Percentiles rank a stretch among this genome's conserved stretches.
phyloP scores from a whole-genome alignment of 495 filamentous ascomycete genomes.

The Achaetomiella virescens region DNA sequence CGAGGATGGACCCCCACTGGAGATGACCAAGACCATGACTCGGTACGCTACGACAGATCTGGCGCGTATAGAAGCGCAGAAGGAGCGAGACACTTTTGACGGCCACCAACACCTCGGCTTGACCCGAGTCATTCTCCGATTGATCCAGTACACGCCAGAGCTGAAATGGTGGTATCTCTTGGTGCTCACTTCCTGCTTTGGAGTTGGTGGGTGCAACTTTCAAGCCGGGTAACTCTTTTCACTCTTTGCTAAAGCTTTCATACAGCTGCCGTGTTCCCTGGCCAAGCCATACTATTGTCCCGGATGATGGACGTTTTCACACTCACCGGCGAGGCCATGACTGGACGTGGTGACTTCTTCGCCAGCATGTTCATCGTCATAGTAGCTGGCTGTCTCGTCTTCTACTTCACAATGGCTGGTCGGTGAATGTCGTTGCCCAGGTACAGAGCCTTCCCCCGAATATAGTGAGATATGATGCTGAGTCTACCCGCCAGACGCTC shows the following conservation, averaged over 20 bases:
- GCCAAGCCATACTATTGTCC: conserved; percentile 32
- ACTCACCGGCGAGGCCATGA: conserved; percentile 20
- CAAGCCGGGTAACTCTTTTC: too few species aligned
- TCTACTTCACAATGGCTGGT: conserved; percentile 39
- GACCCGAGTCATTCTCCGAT: conserved; percentile 1
- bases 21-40: conserved; percentile 26
- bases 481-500: conserved; percentile 43
- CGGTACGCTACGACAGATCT: conserved; percentile 22
- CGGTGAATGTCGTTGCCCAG: conserved; percentile 35
- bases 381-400: conserved; percentile 34
- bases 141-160: conserved; percentile 13
- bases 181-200: background rate
- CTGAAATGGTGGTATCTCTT: conserved; percentile 10
- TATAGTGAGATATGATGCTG: background rate
- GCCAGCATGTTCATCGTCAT: conserved; percentile 52
- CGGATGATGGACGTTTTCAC: conserved; percentile 31
- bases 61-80: conserved; percentile 11
- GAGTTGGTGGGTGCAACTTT: conserved; percentile 5
- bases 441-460: background rate
- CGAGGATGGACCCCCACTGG: conserved; percentile 22
- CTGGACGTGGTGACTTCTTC: conserved; percentile 43
- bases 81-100: conserved; percentile 17
- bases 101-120: conserved; percentile 18
- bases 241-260: too few species aligned
- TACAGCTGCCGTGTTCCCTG: conserved; percentile 27